Base-by-base conservation (phyloP, 805 yeast species). In the Wickerhamomyces mucosus region DNA sequence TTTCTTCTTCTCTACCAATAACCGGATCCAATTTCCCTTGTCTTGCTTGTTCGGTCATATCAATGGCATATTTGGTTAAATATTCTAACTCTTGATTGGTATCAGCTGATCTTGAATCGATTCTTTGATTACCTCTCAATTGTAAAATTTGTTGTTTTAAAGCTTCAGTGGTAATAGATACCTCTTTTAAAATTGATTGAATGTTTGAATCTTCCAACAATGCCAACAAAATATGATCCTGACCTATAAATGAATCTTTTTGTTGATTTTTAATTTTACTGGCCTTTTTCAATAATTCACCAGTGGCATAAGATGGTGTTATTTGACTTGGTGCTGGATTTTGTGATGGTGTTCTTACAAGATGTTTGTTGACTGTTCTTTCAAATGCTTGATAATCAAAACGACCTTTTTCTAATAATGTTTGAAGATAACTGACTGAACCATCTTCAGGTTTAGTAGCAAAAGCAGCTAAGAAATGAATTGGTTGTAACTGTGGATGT, bases 1-100 rank as follows among this genome's bases (percentile, higher is more conserved):
- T 92, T 62, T 92, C 98, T 59, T 92, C 98, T 57, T 92, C 98
- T 63, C 98, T 81, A 35, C 98, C 98, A 53, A 92, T 92, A 27
- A 92, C 98, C 4, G 98, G 98, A 58, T 92, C 98, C 37, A 92
- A 75, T 55, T 83, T 85, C 52, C 98, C 98, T 52, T 81, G 78
- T 42, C 94, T 68, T 9, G 98, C 98, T 55, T 75, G 76, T 48
- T 84, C 94, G 2, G 98, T 92, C 67, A 92, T 71, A 56, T 92
- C 96, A 43, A 80, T 72, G 37, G 97, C 95, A 56, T 92, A 92
- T 55, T 92, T 92, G 38, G 72, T 62, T 46, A 92, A 64, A 49
- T 84, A 92, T 55, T 92, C 98, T 42, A 71, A 75, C 39, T 79
- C 69, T 32, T 80, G 74, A 11, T 89, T 81, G 5, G 96, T 78